Percentiles rank a stretch among this genome's conserved stretches.
These are phyloP conservation scores for Cylindrotheca closterium DNA, from an alignment of 108 stramenopile species.

Conservation along the genomic window DNA sequence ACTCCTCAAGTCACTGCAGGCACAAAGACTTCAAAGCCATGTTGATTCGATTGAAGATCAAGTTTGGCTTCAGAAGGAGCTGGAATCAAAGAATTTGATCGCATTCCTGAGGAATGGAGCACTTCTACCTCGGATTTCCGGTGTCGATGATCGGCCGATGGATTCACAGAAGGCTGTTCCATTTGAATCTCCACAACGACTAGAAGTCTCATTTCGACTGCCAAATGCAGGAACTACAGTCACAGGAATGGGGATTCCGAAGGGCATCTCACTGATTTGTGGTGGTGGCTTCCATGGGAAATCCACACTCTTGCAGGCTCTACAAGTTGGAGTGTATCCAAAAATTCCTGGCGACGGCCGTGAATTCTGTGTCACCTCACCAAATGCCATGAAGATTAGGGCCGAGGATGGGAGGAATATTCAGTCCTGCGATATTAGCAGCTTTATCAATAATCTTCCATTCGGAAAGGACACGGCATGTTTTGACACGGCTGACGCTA, in stretches of 20 bases:
- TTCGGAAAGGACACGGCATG: slow-evolving; percentile 74
- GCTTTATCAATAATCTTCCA: slow-evolving; percentile 95
- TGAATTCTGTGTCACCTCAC: slow-evolving; percentile 83
- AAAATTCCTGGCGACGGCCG: slow-evolving; percentile 96
- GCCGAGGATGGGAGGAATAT: slow-evolving; percentile 95
- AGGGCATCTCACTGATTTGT: slow-evolving; percentile 92
- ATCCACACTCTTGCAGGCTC: slow-evolving; percentile 85
- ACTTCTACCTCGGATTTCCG: slow-evolving; percentile 85
- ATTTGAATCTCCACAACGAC: slow-evolving; percentile 60
- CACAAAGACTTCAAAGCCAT: slow-evolving; percentile 55
- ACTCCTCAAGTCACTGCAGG: slow-evolving; percentile 47
- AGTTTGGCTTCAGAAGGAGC: slow-evolving; percentile 46
- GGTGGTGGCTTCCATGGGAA: slow-evolving; percentile 99
- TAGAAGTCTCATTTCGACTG: slow-evolving; percentile 42
- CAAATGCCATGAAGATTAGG: slow-evolving; percentile 86
- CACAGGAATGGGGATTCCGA: slow-evolving; percentile 88
- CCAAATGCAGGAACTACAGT: slow-evolving; percentile 62
- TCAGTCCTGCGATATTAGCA: slow-evolving; percentile 72
- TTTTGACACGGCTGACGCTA: slow-evolving; percentile 88
- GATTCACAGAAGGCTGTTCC: slow-evolving; percentile 36
- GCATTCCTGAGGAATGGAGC: slow-evolving; percentile 91
- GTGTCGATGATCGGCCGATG: slow-evolving; percentile 88
- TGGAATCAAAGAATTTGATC: slow-evolving; percentile 56
- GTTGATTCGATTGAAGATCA: slow-evolving; percentile 88
- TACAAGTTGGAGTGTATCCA: slow-evolving; percentile 92